These are phyloP conservation scores for Phalaenopsis hybrid DNA, from an alignment of 116 monocot genomes.

Conservation along the genomic window DNA sequence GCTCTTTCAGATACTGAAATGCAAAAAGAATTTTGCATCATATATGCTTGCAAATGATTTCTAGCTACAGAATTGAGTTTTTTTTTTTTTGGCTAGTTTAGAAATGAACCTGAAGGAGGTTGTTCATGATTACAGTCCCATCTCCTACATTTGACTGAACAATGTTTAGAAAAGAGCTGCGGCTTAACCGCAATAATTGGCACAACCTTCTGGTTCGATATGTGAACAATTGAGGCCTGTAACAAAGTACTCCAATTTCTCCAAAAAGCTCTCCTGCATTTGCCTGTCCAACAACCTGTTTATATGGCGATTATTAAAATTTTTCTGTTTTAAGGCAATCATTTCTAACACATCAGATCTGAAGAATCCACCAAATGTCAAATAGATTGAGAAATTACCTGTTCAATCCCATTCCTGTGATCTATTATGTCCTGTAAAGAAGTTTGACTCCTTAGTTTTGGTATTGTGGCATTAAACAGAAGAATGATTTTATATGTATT, in stretches of 20 bases:
- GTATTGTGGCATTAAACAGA: no score
- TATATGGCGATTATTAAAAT: not conserved
- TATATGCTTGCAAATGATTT: not conserved
- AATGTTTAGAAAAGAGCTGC: conserved; percentile 64
- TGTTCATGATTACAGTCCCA: conserved; percentile 89
- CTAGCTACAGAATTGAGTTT: no score
- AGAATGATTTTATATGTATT: no score
- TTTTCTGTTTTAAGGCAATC: not conserved
- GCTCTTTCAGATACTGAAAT: conserved; percentile 44
- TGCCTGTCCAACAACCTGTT: conserved; percentile 52
- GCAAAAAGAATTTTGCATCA: not conserved
- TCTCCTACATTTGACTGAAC: conserved; percentile 88
- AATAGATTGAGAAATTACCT: conserved; percentile 30
- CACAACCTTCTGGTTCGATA: conserved; percentile 72
- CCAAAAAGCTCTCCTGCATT: conserved; percentile 74
- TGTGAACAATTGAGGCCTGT: conserved; percentile 82
- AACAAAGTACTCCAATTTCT: conserved; percentile 89
- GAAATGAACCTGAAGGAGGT: conserved; percentile 63
- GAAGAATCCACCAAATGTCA: conserved; percentile 2
- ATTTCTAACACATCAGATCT: not conserved
- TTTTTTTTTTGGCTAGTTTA: no score
- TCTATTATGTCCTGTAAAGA: conserved; percentile 59
- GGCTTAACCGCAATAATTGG: conserved; percentile 74
- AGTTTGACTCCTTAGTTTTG: no score
- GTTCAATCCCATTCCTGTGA: conserved; percentile 40